Conservation (phyloP, 306 rosid genomes). For the Ormosia semicastrata region DNA sequence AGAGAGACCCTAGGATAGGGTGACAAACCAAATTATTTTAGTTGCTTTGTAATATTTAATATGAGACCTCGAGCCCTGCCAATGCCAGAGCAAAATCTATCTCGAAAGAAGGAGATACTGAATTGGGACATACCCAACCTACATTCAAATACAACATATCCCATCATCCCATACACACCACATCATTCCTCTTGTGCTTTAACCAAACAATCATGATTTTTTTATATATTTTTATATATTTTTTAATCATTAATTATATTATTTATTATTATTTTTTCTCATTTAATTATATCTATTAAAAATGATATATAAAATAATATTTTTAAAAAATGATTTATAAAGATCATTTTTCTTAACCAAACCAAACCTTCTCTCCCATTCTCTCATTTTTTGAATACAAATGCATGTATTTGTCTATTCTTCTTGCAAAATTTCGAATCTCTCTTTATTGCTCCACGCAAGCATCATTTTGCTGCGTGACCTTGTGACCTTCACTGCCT, state of each 20-base stretch:
- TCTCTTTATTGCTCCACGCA: conserved; percentile 65
- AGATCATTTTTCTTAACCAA: no score
- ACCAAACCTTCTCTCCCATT: neutral
- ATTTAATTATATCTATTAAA: no score
- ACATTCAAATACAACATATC: neutral
- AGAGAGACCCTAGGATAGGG: conserved; percentile 9
- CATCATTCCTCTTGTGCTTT: conserved; percentile 54
- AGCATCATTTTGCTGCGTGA: conserved; percentile 58
- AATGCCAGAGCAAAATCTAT: conserved; percentile 49
- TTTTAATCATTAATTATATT: no score
- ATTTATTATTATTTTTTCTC: no score
- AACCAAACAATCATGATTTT: no score
- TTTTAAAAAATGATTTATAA: no score
- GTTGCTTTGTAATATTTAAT: neutral
- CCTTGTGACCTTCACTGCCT: conserved; percentile 22
- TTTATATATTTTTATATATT: no score
- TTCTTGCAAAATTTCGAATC: conserved; percentile 36
- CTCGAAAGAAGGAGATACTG: conserved; percentile 47
- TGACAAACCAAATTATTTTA: conserved; percentile 30
- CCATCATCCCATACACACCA: conserved; percentile 43
- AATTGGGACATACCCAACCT: neutral
- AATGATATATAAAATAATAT: no score
- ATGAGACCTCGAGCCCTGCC: conserved; percentile 61
- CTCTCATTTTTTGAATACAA: neutral
- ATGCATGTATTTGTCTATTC: neutral